Percentiles rank a stretch among this genome's conserved stretches.
Conservation (phyloP, 495 filamentous ascomycete genomes). For the Aspergillus bridgeri region DNA sequence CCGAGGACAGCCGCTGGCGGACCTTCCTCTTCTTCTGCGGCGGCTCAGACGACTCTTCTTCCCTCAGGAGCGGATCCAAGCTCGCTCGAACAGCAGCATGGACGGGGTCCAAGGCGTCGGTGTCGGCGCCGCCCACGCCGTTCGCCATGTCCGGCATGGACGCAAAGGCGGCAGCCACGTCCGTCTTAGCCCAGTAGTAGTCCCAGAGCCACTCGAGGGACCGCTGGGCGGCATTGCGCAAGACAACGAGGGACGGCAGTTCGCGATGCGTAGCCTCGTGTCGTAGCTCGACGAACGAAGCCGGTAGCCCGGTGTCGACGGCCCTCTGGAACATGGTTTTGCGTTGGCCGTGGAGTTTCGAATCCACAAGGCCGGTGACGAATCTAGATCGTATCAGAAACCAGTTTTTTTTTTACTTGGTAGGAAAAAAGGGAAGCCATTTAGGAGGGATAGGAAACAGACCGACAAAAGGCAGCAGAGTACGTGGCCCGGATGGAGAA, state of each 20-base stretch:
- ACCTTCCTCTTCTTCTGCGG: conserved; percentile 33
- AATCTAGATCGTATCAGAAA: conserved; percentile 53
- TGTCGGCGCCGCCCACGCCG: conserved; percentile 6
- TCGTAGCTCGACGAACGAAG: conserved; percentile 82
- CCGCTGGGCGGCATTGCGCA: conserved; percentile 61
- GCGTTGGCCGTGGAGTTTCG: conserved; percentile 62
- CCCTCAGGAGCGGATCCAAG: conserved; percentile 18
- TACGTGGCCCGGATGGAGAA: conserved; percentile 57
- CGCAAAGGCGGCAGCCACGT: conserved; percentile 6
- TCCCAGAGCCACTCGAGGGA: conserved; percentile 84
- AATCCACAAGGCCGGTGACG: conserved; percentile 83
- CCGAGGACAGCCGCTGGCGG: conserved; percentile 21
- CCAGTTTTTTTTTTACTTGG: not conserved
- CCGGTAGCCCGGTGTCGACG: conserved; percentile 68
- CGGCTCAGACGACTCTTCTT: conserved; percentile 13
- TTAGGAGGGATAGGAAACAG: conserved; percentile 13
- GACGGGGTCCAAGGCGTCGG: conserved; percentile 16
- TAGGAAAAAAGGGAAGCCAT: not conserved
- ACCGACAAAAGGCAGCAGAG: conserved; percentile 60
- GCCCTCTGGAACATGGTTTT: conserved; percentile 82
- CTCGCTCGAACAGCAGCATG: conserved; percentile 17
- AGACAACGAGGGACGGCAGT: conserved; percentile 66
- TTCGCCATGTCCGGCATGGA: not conserved
- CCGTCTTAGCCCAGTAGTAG: conserved; percentile 67
- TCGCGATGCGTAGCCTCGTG: conserved; percentile 90